Evolutionary conservation across 805 yeast species (phyloP), one percentile per base, ranked within the genome.

Genomic region (Ogataea parapolymorpha): DNA sequence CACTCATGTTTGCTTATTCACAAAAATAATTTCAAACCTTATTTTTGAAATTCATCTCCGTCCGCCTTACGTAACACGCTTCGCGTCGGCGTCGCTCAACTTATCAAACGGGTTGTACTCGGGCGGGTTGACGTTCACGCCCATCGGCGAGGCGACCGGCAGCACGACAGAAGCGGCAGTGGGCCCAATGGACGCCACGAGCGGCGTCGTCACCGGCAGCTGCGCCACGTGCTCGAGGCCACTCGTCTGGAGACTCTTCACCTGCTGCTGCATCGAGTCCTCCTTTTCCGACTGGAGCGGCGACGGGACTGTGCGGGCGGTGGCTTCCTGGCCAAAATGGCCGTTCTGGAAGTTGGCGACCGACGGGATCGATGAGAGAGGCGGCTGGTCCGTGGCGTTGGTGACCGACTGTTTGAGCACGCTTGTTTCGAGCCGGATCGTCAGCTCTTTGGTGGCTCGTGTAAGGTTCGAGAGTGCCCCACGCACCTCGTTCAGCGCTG

Each of bases 381-480:
- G 61, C 10, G 68, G 68, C 40, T 61, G 66, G 26, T 61, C 65
- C 22, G 50, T 45, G 18, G 49, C 35, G 16, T 48, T 55, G 6
- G 55, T 53, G 33, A 58, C 60, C 8, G 56, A 45, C 14, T 56
- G 56, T 28, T 63, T 63, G 45, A 63, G 76, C 13, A 82, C 69
- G 44, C 84, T 77, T 29, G 74, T 70, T 58, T 90, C 96, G 31
- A 90, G 65, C 51, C 86, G 71, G n/a, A 87, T 80, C 0, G 97
- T 89, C 12, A 91, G 84, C 56, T 91, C 98, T 55, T 91, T 91
- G 4, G 96, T 87, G 3, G 90, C 85, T 49, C 87, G 80, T 0
- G 97, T 90, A 44, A 91, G 68, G 26, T 80, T 77, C 0, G 95
- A 86, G 63, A 91, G 74, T 5, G 85, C 78, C 6, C 90, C 81